Evolutionary conservation across 1,284 basidiomycete genomes (phyloP).

Genomic region (Heterobasidion occidentale): DNA sequence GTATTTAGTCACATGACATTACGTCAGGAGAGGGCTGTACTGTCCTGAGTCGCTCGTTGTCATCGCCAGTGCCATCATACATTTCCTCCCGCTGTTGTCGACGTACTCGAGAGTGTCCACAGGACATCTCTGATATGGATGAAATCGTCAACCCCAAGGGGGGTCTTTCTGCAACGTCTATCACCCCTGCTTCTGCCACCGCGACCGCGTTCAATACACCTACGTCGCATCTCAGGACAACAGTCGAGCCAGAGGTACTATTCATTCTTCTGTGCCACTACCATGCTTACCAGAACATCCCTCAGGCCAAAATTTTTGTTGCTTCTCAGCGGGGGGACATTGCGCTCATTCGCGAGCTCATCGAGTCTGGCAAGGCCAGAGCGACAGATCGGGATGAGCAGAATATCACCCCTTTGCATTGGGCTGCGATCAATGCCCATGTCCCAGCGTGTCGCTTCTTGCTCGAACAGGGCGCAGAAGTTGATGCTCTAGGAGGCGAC

Average conservation of each 20-base stretch:
- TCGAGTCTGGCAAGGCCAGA: conserved; percentile 66
- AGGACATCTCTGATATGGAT: conserved; percentile 3
- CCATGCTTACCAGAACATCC: neutral
- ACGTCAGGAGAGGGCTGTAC: neutral
- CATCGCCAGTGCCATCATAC: neutral
- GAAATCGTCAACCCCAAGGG: conserved; percentile 20
- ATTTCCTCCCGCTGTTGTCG: neutral
- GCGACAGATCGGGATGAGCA: conserved; percentile 83
- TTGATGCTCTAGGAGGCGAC: conserved; percentile 93
- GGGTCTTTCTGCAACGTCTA: conserved; percentile 21
- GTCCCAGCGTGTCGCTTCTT: conserved; percentile 73
- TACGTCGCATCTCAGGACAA: conserved; percentile 19
- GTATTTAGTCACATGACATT: neutral
- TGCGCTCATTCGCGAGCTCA: conserved; percentile 53
- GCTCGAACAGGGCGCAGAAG: conserved; percentile 89
- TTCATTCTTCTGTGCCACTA: neutral
- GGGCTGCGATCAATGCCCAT: conserved; percentile 95
- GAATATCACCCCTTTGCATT: conserved; percentile 93
- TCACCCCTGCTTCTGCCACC: conserved; percentile 20
- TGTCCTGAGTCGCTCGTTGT: neutral
- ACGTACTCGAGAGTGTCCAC: neutral
- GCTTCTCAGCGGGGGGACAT: conserved; percentile 88
- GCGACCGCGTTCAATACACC: conserved; percentile 18
- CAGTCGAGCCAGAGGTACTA: conserved; percentile 25
- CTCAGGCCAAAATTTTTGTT: conserved; percentile 61